Percentiles rank a stretch among this genome's conserved stretches.
Conservation (phyloP, 805 yeast genomes). For the Cyberlindnera bimundalis region DNA sequence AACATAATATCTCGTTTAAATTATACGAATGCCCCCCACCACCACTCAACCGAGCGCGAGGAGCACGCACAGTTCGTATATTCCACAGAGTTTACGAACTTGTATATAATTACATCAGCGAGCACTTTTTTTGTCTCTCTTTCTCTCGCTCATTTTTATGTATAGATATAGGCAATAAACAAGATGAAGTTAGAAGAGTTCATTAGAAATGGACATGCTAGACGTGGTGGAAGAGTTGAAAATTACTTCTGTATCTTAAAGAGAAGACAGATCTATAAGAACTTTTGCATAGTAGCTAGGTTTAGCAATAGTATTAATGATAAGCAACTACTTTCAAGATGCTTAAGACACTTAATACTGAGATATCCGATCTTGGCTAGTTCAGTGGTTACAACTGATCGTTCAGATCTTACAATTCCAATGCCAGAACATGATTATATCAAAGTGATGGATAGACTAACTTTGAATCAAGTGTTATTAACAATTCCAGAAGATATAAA, state of each 20-base stretch:
- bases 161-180: no score
- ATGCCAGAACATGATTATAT: slow-evolving; percentile 20
- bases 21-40: no score
- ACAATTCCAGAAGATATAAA: slow-evolving; percentile 11
- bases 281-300: slow-evolving; percentile 15
- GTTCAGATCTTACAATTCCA: slow-evolving; percentile 16
- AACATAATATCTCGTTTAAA: no score
- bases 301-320: slow-evolving; percentile 15
- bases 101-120: no score
- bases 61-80: no score
- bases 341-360: slow-evolving; percentile 13
- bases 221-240: slow-evolving; percentile 24
- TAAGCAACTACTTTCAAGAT: slow-evolving; percentile 5
- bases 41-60: no score
- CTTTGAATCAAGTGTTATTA: slow-evolving; percentile 14
- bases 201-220: slow-evolving; percentile 19
- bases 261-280: slow-evolving; percentile 20
- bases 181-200: slow-evolving; percentile 1
- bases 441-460: slow-evolving; percentile 16
- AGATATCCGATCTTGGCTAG: slow-evolving; percentile 20
- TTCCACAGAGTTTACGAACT: no score
- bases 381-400: slow-evolving; percentile 19
- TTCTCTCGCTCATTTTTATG: no score
- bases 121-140: no score
- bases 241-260: slow-evolving; percentile 22